These are phyloP conservation scores for Coniochaeta pulveracea DNA, from an alignment of 2,329 filamentous ascomycete genomes.

Conservation along the genomic window DNA sequence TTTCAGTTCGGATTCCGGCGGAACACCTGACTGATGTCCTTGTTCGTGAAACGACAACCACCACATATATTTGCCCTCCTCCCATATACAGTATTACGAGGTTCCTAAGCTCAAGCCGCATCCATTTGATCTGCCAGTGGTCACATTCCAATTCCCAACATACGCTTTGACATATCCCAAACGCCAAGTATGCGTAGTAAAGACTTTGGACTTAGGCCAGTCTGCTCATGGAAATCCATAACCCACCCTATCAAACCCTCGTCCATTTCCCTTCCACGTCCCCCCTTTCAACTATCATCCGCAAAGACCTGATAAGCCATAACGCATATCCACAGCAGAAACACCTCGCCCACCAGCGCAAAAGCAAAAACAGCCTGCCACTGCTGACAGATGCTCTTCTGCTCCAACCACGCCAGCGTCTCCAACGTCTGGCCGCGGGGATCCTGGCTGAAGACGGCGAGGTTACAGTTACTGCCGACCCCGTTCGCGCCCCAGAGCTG, in stretches of 20 bases:
- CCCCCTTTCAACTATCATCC: constrained; percentile 14
- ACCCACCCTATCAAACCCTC: background rate
- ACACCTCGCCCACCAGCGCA: constrained; percentile 45
- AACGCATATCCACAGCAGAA: constrained; percentile 57
- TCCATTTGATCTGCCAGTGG: too few relatives aligned
- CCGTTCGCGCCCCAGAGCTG: constrained; percentile 52
- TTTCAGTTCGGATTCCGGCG: too few relatives aligned
- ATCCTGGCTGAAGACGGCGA: constrained; percentile 40
- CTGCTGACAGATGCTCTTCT: constrained; percentile 50
- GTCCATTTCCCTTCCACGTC: constrained; percentile 2
- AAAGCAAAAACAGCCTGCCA: constrained; percentile 58
- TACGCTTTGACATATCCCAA: too few relatives aligned
- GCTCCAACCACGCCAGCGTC: constrained; percentile 53
- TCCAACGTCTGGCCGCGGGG: constrained; percentile 38
- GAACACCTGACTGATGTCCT: too few relatives aligned
- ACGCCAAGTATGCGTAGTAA: too few relatives aligned
- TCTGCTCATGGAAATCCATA: too few relatives aligned
- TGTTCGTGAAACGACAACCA: too few relatives aligned
- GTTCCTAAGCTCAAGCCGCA: too few relatives aligned
- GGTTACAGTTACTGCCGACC: constrained; percentile 48
- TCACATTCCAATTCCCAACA: too few relatives aligned
- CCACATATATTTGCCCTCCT: too few relatives aligned
- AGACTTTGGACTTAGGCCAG: too few relatives aligned
- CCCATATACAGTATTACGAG: too few relatives aligned
- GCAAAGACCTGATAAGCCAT: constrained; percentile 56